These are phyloP conservation scores for Aspergillus costaricaensis DNA, from an alignment of 2,329 filamentous ascomycete genomes.

Conservation along the genomic window DNA sequence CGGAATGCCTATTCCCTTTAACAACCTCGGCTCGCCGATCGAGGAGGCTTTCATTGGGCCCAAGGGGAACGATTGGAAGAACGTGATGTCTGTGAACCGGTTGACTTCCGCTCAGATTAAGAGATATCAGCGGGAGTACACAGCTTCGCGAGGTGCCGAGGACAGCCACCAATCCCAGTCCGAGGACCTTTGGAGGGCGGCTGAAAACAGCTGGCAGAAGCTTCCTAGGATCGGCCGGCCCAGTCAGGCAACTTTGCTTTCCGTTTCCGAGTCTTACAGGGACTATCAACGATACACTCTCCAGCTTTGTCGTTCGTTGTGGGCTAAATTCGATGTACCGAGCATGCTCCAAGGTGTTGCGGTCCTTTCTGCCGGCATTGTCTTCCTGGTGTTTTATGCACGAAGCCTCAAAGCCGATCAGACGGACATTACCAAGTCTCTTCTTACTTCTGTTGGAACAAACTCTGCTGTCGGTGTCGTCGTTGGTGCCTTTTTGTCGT, in stretches of 20 bases:
- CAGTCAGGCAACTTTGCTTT: conserved; percentile 40
- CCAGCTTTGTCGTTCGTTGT: conserved; percentile 75
- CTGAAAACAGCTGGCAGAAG: conserved; percentile 57
- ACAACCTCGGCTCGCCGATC: conserved; percentile 89
- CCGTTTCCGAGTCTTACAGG: conserved; percentile 60
- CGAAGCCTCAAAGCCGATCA: conserved; percentile 57
- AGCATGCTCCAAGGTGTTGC: conserved; percentile 80
- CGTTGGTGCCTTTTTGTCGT: conserved; percentile 27
- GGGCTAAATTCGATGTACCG: conserved; percentile 87
- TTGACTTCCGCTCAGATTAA: conserved; percentile 83
- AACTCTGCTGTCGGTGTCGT: conserved; percentile 50
- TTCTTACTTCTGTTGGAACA: conserved; percentile 54
- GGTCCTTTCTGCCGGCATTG: conserved; percentile 68
- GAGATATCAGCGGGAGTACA: conserved; percentile 84
- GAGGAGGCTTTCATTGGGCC: conserved; percentile 84
- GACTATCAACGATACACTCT: conserved; percentile 79
- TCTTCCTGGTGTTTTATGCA: conserved; percentile 73
- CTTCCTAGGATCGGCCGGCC: conserved; percentile 44
- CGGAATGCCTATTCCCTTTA: conserved; percentile 91
- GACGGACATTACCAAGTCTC: conserved; percentile 54
- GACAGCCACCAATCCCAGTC: conserved; percentile 60
- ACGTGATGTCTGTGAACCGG: conserved; percentile 74
- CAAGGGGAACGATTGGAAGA: conserved; percentile 70
- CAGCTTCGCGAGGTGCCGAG: conserved; percentile 68
- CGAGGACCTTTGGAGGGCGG: conserved; percentile 60